Evolutionary conservation across 2,329 filamentous ascomycete species (phyloP).

Genomic region (Aspergillus eucalypticola): DNA sequence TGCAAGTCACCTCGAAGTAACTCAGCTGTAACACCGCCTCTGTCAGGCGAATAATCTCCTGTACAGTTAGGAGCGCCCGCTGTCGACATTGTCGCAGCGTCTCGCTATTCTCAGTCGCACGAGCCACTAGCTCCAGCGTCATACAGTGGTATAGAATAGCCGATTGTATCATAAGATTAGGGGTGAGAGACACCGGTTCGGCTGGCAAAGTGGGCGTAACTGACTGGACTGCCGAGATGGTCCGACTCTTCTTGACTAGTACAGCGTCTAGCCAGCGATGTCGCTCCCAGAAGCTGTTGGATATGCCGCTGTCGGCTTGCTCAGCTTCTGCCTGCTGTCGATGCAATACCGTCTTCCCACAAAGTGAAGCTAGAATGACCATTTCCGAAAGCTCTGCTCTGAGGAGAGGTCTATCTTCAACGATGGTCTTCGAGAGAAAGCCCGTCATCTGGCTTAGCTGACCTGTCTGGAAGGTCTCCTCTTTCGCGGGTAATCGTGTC

Average conservation of each 20-base stretch:
- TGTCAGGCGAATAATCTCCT: conserved; percentile 17
- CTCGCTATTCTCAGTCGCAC: neutral
- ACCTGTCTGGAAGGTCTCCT: conserved; percentile 3
- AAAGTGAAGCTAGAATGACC: conserved; percentile 25
- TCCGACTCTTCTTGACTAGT: neutral
- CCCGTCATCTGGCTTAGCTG: neutral
- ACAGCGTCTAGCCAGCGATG: neutral
- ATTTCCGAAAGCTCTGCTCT: conserved; percentile 26
- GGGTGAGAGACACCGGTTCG: neutral
- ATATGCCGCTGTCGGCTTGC: neutral
- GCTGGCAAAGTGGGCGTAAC: neutral
- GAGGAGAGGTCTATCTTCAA: neutral
- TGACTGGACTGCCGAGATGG: neutral
- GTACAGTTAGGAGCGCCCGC: conserved; percentile 11
- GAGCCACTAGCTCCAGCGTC: neutral
- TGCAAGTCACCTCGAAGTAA: conserved; percentile 14
- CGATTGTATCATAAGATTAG: neutral
- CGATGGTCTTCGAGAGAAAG: neutral
- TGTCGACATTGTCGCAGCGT: conserved; percentile 3
- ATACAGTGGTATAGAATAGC: neutral
- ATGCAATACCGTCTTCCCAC: neutral
- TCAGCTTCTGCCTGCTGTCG: neutral
- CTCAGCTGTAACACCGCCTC: conserved; percentile 10
- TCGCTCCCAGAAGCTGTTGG: neutral
- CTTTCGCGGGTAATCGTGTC: conserved; percentile 1